A percentile compares a stretch with the other conserved stretches of the same genome.
Conservation (phyloP, 495 filamentous ascomycete species). For the Hypoxylon subgilvum region DNA sequence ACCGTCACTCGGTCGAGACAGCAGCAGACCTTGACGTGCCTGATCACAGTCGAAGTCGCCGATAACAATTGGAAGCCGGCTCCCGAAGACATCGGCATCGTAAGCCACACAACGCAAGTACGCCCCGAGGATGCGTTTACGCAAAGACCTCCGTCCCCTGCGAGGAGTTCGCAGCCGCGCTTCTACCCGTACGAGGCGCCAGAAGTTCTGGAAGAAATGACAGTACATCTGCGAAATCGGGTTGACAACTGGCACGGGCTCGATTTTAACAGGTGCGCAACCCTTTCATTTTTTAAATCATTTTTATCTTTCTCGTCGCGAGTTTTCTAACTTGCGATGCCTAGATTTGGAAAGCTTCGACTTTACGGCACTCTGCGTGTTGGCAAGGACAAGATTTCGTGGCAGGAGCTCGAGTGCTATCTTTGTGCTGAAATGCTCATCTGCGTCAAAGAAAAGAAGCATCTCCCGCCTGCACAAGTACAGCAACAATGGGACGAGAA, state of each 20-base stretch:
- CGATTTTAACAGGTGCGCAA: conserved; percentile 81
- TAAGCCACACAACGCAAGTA: conserved; percentile 54
- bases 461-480: conserved; percentile 47
- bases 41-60: conserved; percentile 92
- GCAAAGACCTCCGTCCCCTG: conserved; percentile 58
- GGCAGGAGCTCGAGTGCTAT: conserved; percentile 98
- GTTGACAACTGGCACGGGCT: conserved; percentile 99
- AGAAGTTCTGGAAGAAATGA: conserved; percentile 81
- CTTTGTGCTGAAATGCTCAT: conserved; percentile 99
- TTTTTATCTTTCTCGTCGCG: background rate
- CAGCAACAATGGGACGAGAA: conserved; percentile 68
- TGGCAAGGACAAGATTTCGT: conserved; percentile 94
- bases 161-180: conserved; percentile 54
- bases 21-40: conserved; percentile 92
- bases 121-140: conserved; percentile 55
- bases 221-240: conserved; percentile 79
- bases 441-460: conserved; percentile 96
- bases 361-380: conserved; percentile 91
- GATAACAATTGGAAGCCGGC: conserved; percentile 91
- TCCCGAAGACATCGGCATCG: conserved; percentile 76
- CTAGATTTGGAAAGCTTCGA: conserved; percentile 89
- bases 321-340: conserved; percentile 13
- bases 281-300: background rate
- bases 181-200: conserved; percentile 65
- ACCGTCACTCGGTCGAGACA: conserved; percentile 90